A percentile compares a stretch with the other conserved stretches of the same genome.
These are phyloP conservation scores for Mycena venus DNA, from an alignment of 768 basidiomycete species.

Conservation along the genomic window DNA sequence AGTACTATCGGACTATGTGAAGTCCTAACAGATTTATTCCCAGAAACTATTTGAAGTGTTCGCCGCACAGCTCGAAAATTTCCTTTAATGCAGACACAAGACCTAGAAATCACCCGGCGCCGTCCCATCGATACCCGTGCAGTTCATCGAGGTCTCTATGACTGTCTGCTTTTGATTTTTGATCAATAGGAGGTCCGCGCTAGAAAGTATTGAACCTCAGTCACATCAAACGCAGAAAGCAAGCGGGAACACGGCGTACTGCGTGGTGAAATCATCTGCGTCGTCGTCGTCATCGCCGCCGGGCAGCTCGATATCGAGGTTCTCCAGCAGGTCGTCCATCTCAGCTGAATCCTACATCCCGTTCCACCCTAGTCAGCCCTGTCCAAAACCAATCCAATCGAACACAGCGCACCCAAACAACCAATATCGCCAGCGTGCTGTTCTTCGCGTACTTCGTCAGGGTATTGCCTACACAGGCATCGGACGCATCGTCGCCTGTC, in stretches of 20 bases:
- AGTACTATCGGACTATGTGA: not conserved
- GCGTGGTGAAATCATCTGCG: not conserved
- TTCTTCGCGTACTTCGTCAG: constrained; percentile 39
- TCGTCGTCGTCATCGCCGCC: constrained; percentile 1
- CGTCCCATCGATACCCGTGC: constrained; percentile 9
- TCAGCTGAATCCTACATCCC: constrained; percentile 3
- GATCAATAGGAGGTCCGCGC: not conserved
- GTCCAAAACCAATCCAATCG: not conserved
- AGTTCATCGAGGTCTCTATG: constrained; percentile 5
- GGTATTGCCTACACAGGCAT: constrained; percentile 35
- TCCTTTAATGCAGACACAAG: not conserved
- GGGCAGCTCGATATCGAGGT: not conserved
- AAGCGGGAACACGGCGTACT: not conserved
- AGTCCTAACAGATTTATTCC: constrained; percentile 1
- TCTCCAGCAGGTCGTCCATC: constrained; percentile 1
- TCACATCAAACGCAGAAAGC: not conserved
- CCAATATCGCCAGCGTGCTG: constrained; percentile 39
- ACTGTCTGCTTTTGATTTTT: not conserved
- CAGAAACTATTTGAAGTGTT: not conserved
- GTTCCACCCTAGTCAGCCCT: constrained; percentile 2
- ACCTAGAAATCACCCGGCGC: not conserved
- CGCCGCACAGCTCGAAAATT: not conserved
- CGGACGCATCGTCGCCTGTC: constrained; percentile 34
- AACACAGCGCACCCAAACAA: constrained; percentile 38
- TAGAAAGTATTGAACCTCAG: constrained; percentile 6